phyloP scores from a whole-genome alignment of 163 green algal species.

The Volvox carteri region DNA sequence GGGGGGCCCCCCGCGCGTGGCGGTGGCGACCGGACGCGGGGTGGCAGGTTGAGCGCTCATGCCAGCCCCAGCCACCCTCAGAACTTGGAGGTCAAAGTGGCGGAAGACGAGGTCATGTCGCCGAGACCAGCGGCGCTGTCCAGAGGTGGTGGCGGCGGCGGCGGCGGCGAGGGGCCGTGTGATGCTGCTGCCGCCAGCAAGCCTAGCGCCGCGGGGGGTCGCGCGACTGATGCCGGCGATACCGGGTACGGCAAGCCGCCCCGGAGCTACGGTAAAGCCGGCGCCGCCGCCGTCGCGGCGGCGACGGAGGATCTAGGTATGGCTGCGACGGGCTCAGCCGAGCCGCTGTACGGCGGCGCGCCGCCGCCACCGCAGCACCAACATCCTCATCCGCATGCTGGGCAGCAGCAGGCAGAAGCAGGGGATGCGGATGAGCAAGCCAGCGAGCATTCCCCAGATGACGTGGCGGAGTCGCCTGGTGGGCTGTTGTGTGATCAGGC shows the following conservation, averaged over 20 bases:
- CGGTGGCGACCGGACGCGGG: not conserved
- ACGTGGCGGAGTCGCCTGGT: conserved; percentile 30
- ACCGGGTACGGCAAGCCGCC: not conserved
- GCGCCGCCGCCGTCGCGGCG: not conserved
- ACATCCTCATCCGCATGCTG: not conserved
- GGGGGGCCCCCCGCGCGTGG: not conserved
- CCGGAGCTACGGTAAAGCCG: not conserved
- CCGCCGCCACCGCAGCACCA: conserved; percentile 2
- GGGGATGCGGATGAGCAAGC: conserved; percentile 33
- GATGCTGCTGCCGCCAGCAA: not conserved
- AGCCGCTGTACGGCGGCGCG: conserved; percentile 19
- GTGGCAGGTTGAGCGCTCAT: not conserved
- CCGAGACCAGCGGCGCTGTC: not conserved
- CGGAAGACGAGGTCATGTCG: conserved; percentile 44
- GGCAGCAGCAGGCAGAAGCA: not conserved
- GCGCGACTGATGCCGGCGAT: too few relatives aligned
- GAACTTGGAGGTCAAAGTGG: not conserved
- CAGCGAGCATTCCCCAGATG: conserved; percentile 9
- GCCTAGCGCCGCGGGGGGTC: not conserved
- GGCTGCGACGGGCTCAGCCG: not conserved
- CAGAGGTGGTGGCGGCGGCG: not conserved
- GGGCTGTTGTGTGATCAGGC: conserved; percentile 36
- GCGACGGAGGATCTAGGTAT: not conserved
- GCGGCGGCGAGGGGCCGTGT: not conserved
- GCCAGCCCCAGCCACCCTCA: conserved; percentile 1